A percentile compares a stretch with the other conserved stretches of the same genome.
Conservation (phyloP, 805 yeast species). For the Metschnikowia gruessii region DNA sequence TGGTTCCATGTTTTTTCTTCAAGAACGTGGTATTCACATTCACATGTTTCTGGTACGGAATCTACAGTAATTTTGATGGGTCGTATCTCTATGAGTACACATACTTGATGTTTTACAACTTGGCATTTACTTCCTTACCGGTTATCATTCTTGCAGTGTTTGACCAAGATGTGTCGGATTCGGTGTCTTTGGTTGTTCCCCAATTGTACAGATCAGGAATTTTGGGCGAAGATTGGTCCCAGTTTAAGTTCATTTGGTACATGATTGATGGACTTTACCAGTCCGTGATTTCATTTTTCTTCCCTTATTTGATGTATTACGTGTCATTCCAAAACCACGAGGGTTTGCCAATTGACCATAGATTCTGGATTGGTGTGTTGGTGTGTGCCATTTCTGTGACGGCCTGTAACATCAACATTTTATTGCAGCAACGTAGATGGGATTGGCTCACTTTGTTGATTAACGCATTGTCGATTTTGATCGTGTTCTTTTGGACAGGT, state of each 20-base stretch:
- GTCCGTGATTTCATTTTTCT: slow-evolving; percentile 67
- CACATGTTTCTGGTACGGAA: slow-evolving; percentile 78
- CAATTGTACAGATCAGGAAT: slow-evolving; percentile 75
- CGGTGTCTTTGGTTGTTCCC: slow-evolving; percentile 68
- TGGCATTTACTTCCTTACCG: slow-evolving; percentile 81
- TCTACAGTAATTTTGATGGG: slow-evolving; percentile 73
- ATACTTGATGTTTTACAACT: slow-evolving; percentile 72
- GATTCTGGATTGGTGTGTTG: slow-evolving; percentile 69
- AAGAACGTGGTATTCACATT: slow-evolving; percentile 74
- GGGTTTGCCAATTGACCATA: slow-evolving; percentile 60
- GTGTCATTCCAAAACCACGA: slow-evolving; percentile 39
- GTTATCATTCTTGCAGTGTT: slow-evolving; percentile 74
- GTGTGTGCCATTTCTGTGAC: slow-evolving; percentile 60
- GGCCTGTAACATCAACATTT: slow-evolving; percentile 62
- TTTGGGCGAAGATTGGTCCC: slow-evolving; percentile 66
- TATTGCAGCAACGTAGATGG: slow-evolving; percentile 73
- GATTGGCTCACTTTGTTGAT: slow-evolving; percentile 64
- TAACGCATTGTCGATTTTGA: slow-evolving; percentile 50
- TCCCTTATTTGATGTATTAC: slow-evolving; percentile 56
- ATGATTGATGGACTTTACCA: slow-evolving; percentile 79
- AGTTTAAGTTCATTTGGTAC: slow-evolving; percentile 64
- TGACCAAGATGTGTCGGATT: slow-evolving; percentile 76
- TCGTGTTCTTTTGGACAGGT: slow-evolving; percentile 78
- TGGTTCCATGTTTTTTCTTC: slow-evolving; percentile 79
- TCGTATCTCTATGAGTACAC: slow-evolving; percentile 77